Evolutionary conservation across 257 asterid species (phyloP).

Genomic region (Fraxinus anomala): DNA sequence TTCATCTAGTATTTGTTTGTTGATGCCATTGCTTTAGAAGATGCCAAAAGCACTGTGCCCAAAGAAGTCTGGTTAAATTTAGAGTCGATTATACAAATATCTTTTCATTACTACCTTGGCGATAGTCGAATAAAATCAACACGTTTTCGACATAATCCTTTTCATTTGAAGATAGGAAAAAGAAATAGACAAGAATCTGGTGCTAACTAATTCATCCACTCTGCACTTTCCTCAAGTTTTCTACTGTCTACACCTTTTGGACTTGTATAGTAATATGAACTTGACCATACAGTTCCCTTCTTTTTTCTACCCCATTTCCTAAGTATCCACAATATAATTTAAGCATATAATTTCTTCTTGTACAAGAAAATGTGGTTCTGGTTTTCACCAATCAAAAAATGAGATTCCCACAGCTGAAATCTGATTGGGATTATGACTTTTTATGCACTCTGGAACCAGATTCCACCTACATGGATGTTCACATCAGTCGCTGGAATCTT

Average conservation of each 20-base stretch:
- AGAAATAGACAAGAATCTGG: constrained; percentile 13
- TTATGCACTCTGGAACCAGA: constrained; percentile 18
- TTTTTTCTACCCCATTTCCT: background rate
- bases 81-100: background rate
- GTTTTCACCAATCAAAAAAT: background rate
- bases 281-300: background rate
- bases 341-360: background rate
- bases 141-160: too few relatives aligned
- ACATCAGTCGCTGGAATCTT: background rate
- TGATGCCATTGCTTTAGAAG: background rate
- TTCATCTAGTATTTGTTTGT: background rate
- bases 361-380: background rate
- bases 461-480: constrained; percentile 6
- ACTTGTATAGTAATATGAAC: background rate
- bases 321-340: background rate
- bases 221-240: background rate
- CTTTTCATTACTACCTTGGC: background rate
- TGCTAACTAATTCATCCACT: background rate
- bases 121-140: background rate
- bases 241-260: background rate
- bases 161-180: background rate
- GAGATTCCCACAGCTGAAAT: constrained; percentile 13
- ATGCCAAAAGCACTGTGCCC: background rate
- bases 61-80: background rate
- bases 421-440: background rate